These are phyloP conservation scores for Saturnispora sanitii DNA, from an alignment of 805 yeast species.

Conservation along the genomic window DNA sequence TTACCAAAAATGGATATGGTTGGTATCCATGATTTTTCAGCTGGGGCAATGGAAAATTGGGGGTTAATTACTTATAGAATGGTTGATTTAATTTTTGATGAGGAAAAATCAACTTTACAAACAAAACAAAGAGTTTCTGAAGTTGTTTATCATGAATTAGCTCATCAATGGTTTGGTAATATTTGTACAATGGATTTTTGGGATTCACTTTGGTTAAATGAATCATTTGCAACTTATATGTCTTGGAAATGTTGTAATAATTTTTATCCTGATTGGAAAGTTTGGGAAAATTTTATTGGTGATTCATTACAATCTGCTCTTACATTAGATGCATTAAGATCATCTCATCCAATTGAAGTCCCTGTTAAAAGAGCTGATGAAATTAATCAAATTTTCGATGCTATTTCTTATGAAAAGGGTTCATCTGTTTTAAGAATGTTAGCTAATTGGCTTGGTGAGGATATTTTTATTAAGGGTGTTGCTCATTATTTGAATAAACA, in stretches of 20 bases:
- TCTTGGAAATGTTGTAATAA: constrained; percentile 62
- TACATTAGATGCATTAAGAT: constrained; percentile 47
- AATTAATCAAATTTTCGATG: constrained; percentile 75
- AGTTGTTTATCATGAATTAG: constrained; percentile 78
- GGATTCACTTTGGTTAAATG: constrained; percentile 87
- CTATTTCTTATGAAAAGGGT: constrained; percentile 75
- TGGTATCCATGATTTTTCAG: constrained; percentile 70
- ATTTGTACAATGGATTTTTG: constrained; percentile 90
- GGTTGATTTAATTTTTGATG: constrained; percentile 43
- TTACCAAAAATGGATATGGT: constrained; percentile 76
- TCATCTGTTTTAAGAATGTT: constrained; percentile 71
- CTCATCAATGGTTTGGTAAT: constrained; percentile 94
- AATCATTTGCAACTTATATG: constrained; percentile 86
- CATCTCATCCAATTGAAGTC: constrained; percentile 80
- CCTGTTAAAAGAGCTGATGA: constrained; percentile 74
- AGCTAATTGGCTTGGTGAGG: constrained; percentile 62
- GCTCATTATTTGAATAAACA: constrained; percentile 55
- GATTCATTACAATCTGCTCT: constrained; percentile 46
- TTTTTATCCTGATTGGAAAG: constrained; percentile 75
- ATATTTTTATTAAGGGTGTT: constrained; percentile 63
- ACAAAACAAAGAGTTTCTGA: constrained; percentile 68
- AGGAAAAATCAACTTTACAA: constrained; percentile 36
- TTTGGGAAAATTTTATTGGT: constrained; percentile 51
- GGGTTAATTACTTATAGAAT: constrained; percentile 68
- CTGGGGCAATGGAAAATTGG: constrained; percentile 92